Conservation (phyloP, 208 protist species). For the Acanthamoeba divionensis region DNA sequence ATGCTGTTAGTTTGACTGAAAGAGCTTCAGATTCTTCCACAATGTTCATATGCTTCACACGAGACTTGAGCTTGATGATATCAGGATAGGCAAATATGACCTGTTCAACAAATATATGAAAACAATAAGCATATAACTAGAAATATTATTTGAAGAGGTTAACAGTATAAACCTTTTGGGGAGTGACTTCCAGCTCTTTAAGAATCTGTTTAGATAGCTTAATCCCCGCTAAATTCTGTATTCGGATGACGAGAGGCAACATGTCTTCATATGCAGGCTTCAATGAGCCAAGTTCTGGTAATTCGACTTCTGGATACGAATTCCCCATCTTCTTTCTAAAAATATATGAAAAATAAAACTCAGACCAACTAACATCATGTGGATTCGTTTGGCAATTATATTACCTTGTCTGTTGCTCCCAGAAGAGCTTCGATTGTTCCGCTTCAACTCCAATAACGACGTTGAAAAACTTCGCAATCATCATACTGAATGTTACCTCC, state of each 20-base stretch:
- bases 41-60: conserved; percentile 54
- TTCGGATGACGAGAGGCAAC: conserved; percentile 10
- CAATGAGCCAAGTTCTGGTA: background rate
- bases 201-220: conserved; percentile 40
- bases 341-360: background rate
- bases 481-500: conserved; percentile 10
- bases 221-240: conserved; percentile 43
- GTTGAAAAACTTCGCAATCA: conserved; percentile 43
- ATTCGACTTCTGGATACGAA: background rate
- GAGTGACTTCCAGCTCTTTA: conserved; percentile 39
- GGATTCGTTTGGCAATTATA: background rate
- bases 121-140: no score
- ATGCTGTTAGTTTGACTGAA: conserved; percentile 9
- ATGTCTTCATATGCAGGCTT: background rate
- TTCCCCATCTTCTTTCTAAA: background rate
- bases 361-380: background rate
- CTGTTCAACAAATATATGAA: background rate
- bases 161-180: background rate
- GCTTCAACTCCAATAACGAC: conserved; percentile 44
- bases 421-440: conserved; percentile 8
- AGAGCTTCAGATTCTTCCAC: conserved; percentile 51
- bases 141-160: no score
- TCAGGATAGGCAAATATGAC: conserved; percentile 57
- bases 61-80: conserved; percentile 47
- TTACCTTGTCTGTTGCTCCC: conserved; percentile 4